Conservation (phyloP, 495 filamentous ascomycete species). For the Penicillium paxilli region DNA sequence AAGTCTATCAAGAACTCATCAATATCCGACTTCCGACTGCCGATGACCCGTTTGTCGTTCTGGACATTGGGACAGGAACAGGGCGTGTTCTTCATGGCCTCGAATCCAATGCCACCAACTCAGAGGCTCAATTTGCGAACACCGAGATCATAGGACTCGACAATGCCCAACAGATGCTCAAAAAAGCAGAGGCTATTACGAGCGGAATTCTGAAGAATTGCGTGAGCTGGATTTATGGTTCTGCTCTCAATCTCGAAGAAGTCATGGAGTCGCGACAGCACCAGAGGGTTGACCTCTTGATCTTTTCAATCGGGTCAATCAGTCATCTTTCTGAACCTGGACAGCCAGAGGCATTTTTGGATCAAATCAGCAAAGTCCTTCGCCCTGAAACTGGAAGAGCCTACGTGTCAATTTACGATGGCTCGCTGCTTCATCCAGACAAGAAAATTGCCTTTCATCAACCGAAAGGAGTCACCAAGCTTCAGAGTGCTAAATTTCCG, state of each 20-base stretch:
- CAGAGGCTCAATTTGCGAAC: neutral
- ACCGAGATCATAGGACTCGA: neutral
- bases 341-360: neutral
- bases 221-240: slow-evolving; percentile 2
- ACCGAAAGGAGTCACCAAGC: neutral
- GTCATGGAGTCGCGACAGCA: neutral
- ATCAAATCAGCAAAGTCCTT: neutral
- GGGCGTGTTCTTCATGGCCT: slow-evolving; percentile 5
- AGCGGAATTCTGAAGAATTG: neutral
- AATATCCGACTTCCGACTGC: neutral
- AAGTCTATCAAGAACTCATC: neutral
- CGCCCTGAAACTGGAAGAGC: slow-evolving; percentile 1
- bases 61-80: slow-evolving; percentile 7
- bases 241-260: neutral
- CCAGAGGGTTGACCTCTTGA: slow-evolving; percentile 2
- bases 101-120: neutral
- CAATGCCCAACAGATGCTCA: slow-evolving; percentile 4
- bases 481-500: neutral
- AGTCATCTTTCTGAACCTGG: slow-evolving; percentile 2
- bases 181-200: neutral
- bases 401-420: slow-evolving; percentile 7
- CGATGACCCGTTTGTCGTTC: slow-evolving; percentile 3
- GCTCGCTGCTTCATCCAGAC: slow-evolving; percentile 3
- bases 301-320: slow-evolving; percentile 4
- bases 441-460: slow-evolving; percentile 7